Evolutionary conservation across 768 basidiomycete genomes (phyloP), one percentile per base, ranked within the genome.

Genomic region (Tylopilus felleus): DNA sequence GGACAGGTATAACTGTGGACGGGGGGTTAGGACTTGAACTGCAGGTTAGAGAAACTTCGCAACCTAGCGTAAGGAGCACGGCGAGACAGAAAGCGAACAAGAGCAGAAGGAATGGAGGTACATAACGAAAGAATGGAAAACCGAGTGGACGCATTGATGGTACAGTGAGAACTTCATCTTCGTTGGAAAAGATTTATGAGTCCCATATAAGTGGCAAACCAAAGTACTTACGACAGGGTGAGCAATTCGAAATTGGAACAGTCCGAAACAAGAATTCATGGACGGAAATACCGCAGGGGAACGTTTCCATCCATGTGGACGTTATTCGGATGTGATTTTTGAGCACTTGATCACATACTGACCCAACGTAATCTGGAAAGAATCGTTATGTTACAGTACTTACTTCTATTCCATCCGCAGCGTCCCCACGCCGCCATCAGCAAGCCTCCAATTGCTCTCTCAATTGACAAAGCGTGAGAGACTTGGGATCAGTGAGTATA

Each of bases 51-150:
- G 35, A 13, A 28, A 19, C 10, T 13, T 21, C 36, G 49, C 50
- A 64, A 35, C 57, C 51, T 54, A 43, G 49, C 51, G 47, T 51
- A 58, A 60, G 46, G 36, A 57, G 60, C 36, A 35, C 17, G 5
- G 65, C 60, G 21, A 60, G 57, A 22, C 49, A 3, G 21, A 36
- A 58, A 29, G 38, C 58, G n/a, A 22, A 64, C 0, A 9, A 64
- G 25, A 49, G 28, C 2, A 55, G 23, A 56, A 47, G 8, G 45
- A 29, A 39, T n/a, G 21, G 38, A 51, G 41, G 52, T 35, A 29
- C 64, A 68, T 69, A 19, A 8, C 44, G 41, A 40, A 46, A 33
- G 38, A 28, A 16, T 8, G 36, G 25, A 17, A 22, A 21, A 13
- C 16, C 23, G 33, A 40, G 41, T 9, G 42, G 47, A 38, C 23